Conservation (phyloP, 148 eudicot species). For the Drosera capensis region DNA sequence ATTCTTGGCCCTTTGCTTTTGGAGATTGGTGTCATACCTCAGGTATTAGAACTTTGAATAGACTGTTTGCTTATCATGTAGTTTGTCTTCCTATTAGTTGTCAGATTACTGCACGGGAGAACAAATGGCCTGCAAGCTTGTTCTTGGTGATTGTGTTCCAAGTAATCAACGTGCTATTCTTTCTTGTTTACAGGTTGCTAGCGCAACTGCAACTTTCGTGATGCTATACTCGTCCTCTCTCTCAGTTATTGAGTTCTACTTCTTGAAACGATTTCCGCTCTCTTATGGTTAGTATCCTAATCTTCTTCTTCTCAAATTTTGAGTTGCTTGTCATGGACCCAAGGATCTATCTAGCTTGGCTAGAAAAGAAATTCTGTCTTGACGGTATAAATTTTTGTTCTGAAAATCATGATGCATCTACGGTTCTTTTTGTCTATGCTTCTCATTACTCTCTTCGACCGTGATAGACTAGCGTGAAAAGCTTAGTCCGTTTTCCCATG, state of each 20-base stretch:
- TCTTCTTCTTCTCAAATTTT: too few relatives aligned
- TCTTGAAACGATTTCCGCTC: conserved; percentile 76
- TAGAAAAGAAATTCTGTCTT: too few relatives aligned
- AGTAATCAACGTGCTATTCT: neutral
- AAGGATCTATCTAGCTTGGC: too few relatives aligned
- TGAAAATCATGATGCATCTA: too few relatives aligned
- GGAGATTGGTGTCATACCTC: conserved; percentile 96
- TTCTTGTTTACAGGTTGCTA: conserved; percentile 46
- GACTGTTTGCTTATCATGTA: neutral
- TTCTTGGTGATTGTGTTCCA: neutral
- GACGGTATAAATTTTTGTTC: too few relatives aligned
- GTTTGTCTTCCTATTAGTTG: neutral
- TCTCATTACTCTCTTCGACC: too few relatives aligned
- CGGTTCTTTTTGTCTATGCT: too few relatives aligned
- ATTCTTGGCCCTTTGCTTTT: conserved; percentile 91
- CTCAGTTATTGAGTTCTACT: conserved; percentile 93
- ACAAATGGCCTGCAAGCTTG: neutral
- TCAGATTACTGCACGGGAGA: neutral
- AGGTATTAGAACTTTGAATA: conserved; percentile 42
- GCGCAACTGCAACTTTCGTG: conserved; percentile 96
- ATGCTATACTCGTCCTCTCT: conserved; percentile 92
- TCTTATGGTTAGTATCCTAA: conserved; percentile 63
- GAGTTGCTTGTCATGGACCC: too few relatives aligned
- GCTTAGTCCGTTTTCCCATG: too few relatives aligned
- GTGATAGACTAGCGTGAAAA: too few relatives aligned